phyloP scores from a whole-genome alignment of 177 flowering plant genomes.

The Telopea speciosissima region DNA sequence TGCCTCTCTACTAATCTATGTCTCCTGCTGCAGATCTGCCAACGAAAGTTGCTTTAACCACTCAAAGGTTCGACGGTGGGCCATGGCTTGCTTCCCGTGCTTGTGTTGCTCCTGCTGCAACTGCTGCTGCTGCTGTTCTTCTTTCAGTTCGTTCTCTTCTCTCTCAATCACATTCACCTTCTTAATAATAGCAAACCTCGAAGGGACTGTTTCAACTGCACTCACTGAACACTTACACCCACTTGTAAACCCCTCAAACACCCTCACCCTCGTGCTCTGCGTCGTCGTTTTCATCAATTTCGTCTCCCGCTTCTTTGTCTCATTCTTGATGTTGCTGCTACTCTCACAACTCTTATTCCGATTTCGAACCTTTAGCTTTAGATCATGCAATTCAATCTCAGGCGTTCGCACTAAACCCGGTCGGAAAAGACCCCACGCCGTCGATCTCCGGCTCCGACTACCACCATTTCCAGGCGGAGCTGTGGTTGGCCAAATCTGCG shows the following conservation, averaged over 20 bases:
- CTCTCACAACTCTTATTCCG: conserved; percentile 16
- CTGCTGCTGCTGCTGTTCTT: conserved; percentile 15
- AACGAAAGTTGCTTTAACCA: conserved; percentile 75
- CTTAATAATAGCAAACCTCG: conserved; percentile 17
- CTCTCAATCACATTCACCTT: conserved; percentile 5
- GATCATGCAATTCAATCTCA: conserved; percentile 46
- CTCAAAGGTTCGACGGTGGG: conserved; percentile 61
- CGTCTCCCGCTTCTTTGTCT: conserved; percentile 1
- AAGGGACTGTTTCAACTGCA: conserved; percentile 36
- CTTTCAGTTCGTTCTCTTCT: conserved; percentile 9
- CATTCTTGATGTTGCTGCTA: conserved; percentile 12
- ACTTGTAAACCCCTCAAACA: conserved; percentile 13
- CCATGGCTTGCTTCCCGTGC: conserved; percentile 31
- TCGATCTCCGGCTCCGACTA: conserved; percentile 18
- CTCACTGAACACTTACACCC: conserved; percentile 46
- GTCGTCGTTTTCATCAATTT: background rate
- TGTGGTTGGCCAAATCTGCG: conserved; percentile 31
- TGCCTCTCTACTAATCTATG: background rate
- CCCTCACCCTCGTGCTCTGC: conserved; percentile 3
- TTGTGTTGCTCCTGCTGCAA: conserved; percentile 6
- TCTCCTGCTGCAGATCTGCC: conserved; percentile 23
- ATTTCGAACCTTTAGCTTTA: conserved; percentile 25
- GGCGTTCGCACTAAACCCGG: conserved; percentile 57
- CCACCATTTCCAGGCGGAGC: conserved; percentile 3
- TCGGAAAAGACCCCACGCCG: conserved; percentile 52